Conservation (phyloP, 768 basidiomycete species). For the Suillus ampliporus region DNA sequence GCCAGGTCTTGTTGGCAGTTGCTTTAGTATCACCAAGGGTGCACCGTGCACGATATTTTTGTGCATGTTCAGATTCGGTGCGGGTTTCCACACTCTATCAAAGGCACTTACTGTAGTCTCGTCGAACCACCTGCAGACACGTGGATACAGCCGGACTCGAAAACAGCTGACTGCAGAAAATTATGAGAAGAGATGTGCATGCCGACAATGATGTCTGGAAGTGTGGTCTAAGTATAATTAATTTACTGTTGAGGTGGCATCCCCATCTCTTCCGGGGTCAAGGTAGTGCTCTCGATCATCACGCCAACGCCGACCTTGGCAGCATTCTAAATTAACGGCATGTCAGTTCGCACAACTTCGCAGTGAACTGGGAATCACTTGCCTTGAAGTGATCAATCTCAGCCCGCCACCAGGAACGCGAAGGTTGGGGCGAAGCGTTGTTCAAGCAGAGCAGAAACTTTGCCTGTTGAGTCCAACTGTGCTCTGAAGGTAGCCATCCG, state of each 20-base stretch:
- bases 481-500: slow-evolving; percentile 93
- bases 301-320: slow-evolving; percentile 97
- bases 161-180: slow-evolving; percentile 3
- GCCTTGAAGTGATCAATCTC: slow-evolving; percentile 99
- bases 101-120: not conserved
- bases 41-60: not conserved
- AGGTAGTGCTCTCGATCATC: slow-evolving; percentile 89
- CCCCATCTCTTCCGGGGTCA: slow-evolving; percentile 86
- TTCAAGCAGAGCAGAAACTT: slow-evolving; percentile 93
- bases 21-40: not conserved
- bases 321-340: slow-evolving; percentile 63
- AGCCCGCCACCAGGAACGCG: slow-evolving; percentile 90
- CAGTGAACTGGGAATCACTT: slow-evolving; percentile 20
- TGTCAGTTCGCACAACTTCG: slow-evolving; percentile 9
- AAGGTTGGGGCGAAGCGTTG: slow-evolving; percentile 96
- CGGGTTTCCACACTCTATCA: not conserved
- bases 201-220: slow-evolving; percentile 25
- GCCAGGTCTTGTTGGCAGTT: not conserved
- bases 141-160: not conserved
- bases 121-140: not conserved
- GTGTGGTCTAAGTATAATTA: slow-evolving; percentile 36
- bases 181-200: slow-evolving; percentile 22
- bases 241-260: slow-evolving; percentile 53
- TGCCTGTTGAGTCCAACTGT: slow-evolving; percentile 93
- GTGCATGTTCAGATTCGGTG: not conserved